Evolutionary conservation across 1,284 basidiomycete species (phyloP), one percentile per base, ranked within the genome.

Genomic region (Ustanciosporium gigantosporum): DNA sequence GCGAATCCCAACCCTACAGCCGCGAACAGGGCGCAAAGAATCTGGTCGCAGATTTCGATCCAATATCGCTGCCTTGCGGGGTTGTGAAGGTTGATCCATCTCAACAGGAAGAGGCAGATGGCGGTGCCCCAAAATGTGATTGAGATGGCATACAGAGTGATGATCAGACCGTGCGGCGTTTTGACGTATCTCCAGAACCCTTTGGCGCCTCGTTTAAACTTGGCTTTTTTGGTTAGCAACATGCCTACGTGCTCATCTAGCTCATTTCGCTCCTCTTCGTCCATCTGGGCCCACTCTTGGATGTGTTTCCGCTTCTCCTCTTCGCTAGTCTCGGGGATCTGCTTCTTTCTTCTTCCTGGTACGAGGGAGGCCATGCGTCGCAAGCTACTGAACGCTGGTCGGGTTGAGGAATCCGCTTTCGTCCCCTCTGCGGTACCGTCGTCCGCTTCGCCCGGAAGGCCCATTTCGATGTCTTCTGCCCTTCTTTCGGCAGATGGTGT

Each of bases 201-300:
- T 15, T 46, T 47, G 2, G 52, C 36, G 14, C 56, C 60, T 20
- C 73, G 68, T 29, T 62, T 66, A 45, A 71, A 59, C 48, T 84
- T 86, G 23, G 85, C 84, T 25, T 84, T 84, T 55, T 85, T 84
- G 20, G 82, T 82, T 14, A 94, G 82, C 3, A 91, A 84, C 61
- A 89, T 84, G 45, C 88, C 84, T 19, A 94, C 87, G 80, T 92
- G 90, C 27, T 83, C 81, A 74, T 91, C 88, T 19, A 91, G 80
- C 38, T 74, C 66, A 27, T 66, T 57, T 23, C 74, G 64, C 36
- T 76, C 73, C 13, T 73, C 68, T 21, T 66, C 66, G 53, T 76
- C 74, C 71, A 76, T 71, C 8, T 66, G 52, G 3, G 50, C 51
- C 70, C 72, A 76, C 13, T 62, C 46, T 11, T 45, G 41, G 38